phyloP scores from a whole-genome alignment of 2,329 filamentous ascomycete species.

The Pseudonectria buxi region DNA sequence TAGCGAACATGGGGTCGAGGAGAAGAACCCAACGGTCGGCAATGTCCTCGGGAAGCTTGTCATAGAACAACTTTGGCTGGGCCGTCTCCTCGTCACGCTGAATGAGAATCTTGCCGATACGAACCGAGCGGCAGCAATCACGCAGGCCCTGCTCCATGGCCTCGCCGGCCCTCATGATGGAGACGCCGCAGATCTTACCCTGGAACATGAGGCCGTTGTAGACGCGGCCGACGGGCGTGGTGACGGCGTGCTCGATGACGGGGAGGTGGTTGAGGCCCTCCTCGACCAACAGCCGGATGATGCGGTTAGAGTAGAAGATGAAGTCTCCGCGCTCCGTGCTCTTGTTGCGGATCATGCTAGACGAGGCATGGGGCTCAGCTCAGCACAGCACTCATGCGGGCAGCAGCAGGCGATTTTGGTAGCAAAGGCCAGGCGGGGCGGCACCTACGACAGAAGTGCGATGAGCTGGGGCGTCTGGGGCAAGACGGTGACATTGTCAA shows the following conservation, averaged over 20 bases:
- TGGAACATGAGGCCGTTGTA: slow-evolving; percentile 93
- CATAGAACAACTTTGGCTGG: slow-evolving; percentile 90
- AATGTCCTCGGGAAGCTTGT: slow-evolving; percentile 94
- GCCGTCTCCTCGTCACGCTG: slow-evolving; percentile 94
- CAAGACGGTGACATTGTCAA: slow-evolving; percentile 84
- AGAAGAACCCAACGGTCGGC: slow-evolving; percentile 86
- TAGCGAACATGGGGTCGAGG: slow-evolving; percentile 98
- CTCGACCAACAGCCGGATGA: slow-evolving; percentile 92
- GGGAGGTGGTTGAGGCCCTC: slow-evolving; percentile 96
- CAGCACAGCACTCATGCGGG: slow-evolving; percentile 12
- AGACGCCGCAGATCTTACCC: slow-evolving; percentile 97
- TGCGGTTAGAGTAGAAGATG: slow-evolving; percentile 98
- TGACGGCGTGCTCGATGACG: slow-evolving; percentile 80
- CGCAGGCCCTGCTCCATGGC: slow-evolving; percentile 96
- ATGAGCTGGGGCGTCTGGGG: slow-evolving; percentile 95
- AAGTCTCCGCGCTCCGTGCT: slow-evolving; percentile 89
- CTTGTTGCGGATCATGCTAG: slow-evolving; percentile 90
- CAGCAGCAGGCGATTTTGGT: slow-evolving; percentile 1
- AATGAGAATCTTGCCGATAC: slow-evolving; percentile 97
- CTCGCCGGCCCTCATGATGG: slow-evolving; percentile 96
- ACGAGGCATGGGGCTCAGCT: slow-evolving; percentile 7
- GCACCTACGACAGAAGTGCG: slow-evolving; percentile 86
- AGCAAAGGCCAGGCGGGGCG: neutral
- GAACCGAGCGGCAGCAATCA: slow-evolving; percentile 94
- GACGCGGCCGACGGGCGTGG: slow-evolving; percentile 78